Base-by-base conservation (phyloP, 257 asterid genomes). In the Scutellaria barbata region DNA sequence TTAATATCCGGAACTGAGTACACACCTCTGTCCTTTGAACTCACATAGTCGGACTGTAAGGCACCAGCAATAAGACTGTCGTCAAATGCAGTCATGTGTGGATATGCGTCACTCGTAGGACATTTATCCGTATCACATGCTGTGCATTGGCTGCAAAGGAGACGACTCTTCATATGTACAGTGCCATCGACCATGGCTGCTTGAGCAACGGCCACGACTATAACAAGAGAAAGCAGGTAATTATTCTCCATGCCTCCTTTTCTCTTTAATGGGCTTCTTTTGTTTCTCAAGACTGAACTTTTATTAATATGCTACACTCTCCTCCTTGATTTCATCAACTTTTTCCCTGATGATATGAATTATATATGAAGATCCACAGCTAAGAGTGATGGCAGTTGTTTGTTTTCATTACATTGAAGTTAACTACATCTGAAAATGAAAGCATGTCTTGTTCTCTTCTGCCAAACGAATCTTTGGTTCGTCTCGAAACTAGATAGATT, bases 21-120 rank as follows among this genome's bases (percentile, higher is more conserved):
- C 17, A 89, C 86, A 5, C 90, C 85, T 75, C 64, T 81, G 43
- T 89, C 96, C 8, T 76, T 22, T 1, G 80, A 66, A 72, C 71
- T 72, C 12, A 89, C 87, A 46, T 73, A 77, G 73, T 87, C 94
- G 7, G 92, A 89, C 75, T 87, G 96, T 10, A 84, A 75, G 1
- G 90, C 82, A 10, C 82, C 89, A 7, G 80, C 89, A 9, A 87
- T 74, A 2, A 89, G 86, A 63, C 87, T 54, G 60, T 84, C 79
- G n/a, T 87, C 92, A 4, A 64, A 77, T 12, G 94, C 87, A 42
- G 87, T 87, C 96, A 89, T 87, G 66, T 84, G 90, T 10, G 92
- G 94, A 50, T 79, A 87, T 8, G 86, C 76, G 16, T 87, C 81
- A 39, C 86, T 84, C 10, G 86, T 81, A 58, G 96, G 94, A 56